Conservation (phyloP, 805 yeast genomes). For the Wickerhamiella shivajii region DNA sequence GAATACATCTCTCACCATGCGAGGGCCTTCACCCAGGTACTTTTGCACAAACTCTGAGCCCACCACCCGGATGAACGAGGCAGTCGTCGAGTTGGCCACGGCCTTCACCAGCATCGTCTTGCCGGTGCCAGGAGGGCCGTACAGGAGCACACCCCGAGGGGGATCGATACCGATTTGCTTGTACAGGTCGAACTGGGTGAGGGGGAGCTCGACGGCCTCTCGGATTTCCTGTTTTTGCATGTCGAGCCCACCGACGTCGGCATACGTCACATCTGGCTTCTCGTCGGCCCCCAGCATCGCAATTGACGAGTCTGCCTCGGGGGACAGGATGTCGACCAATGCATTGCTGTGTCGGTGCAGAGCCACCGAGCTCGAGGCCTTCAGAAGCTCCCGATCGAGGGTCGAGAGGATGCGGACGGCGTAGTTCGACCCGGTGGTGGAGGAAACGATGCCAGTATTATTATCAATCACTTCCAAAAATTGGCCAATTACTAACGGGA, state of each 20-base stretch:
- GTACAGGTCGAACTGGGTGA: slow-evolving; percentile 89
- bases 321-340: slow-evolving; percentile 90
- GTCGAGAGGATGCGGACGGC: slow-evolving; percentile 93
- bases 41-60: slow-evolving; percentile 98
- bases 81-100: slow-evolving; percentile 92
- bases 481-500: slow-evolving; percentile 95
- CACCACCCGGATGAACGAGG: slow-evolving; percentile 88
- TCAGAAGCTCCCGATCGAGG: slow-evolving; percentile 82
- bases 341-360: slow-evolving; percentile 98
- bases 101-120: slow-evolving; percentile 98
- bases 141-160: slow-evolving; percentile 90
- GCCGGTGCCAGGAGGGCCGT: slow-evolving; percentile 99
- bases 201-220: slow-evolving; percentile 95
- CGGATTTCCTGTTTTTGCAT: slow-evolving; percentile 98
- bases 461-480: slow-evolving; percentile 95
- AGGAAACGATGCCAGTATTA: slow-evolving; percentile 89
- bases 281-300: slow-evolving; percentile 91
- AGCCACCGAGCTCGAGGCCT: slow-evolving; percentile 92
- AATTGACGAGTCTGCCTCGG: slow-evolving; percentile 95
- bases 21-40: slow-evolving; percentile 97
- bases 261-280: slow-evolving; percentile 89
- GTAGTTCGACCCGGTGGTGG: slow-evolving; percentile 94
- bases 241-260: slow-evolving; percentile 97
- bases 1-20: slow-evolving; percentile 98
- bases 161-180: slow-evolving; percentile 98